Evolutionary conservation across 2,329 filamentous ascomycete species (phyloP).

Genomic region (Thermomyces lanuginosus): DNA sequence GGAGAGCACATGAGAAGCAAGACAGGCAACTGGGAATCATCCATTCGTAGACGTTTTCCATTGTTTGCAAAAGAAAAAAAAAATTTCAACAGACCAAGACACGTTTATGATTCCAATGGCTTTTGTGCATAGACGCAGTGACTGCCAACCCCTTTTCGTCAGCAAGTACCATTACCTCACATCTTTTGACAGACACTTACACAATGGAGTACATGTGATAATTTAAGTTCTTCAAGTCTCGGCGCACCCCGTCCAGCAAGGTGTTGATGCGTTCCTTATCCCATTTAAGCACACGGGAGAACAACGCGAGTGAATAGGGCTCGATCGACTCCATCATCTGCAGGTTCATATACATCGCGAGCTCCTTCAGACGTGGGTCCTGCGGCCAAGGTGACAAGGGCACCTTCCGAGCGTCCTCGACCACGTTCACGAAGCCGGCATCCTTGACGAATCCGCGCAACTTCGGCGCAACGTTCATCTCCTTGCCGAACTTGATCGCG

Average conservation of each 20-base stretch:
- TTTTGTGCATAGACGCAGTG: slow-evolving; percentile 7
- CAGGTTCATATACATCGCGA: slow-evolving; percentile 9
- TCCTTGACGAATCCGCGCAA: slow-evolving; percentile 28
- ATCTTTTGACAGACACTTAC: slow-evolving; percentile 1
- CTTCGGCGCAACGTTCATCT: slow-evolving; percentile 13
- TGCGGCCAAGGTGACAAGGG: slow-evolving; percentile 24
- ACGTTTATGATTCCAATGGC: slow-evolving; percentile 26
- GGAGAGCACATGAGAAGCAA: too few species aligned
- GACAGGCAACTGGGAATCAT: too few species aligned
- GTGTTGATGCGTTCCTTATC: slow-evolving; percentile 5
- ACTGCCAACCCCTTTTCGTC: slow-evolving; percentile 1
- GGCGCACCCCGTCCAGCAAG: slow-evolving; percentile 2
- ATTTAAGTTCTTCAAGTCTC: slow-evolving; percentile 6
- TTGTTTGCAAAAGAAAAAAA: too few species aligned
- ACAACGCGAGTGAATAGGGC: slow-evolving; percentile 12
- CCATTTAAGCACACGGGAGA: slow-evolving; percentile 14
- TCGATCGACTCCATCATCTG: slow-evolving; percentile 12
- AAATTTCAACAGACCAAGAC: too few species aligned
- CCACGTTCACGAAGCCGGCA: slow-evolving; percentile 37
- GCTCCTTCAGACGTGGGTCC: slow-evolving; percentile 7
- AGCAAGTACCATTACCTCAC: background rate
- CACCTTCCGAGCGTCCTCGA: slow-evolving; percentile 22
- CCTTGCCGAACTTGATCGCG: slow-evolving; percentile 12
- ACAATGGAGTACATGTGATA: slow-evolving; percentile 7
- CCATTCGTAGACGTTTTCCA: too few species aligned